A percentile compares a stretch with the other conserved stretches of the same genome.
Conservation (phyloP, 164 flowering plant genomes). For the Amborella trichopoda region DNA sequence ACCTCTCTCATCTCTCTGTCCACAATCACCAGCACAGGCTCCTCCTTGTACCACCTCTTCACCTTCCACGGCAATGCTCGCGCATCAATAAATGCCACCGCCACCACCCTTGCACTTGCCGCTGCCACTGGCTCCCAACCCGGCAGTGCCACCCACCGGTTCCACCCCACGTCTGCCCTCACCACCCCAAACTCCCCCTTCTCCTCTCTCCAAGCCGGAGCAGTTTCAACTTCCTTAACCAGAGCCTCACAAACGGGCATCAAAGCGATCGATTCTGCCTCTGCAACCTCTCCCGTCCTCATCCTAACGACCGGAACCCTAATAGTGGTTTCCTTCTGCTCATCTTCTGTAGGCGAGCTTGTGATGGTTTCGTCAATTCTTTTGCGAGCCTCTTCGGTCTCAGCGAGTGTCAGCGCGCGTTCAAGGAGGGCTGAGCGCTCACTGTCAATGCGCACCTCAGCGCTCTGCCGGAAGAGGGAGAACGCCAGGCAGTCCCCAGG, state of each 20-base stretch:
- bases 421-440: conserved; percentile 29
- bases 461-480: conserved; percentile 51
- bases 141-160: conserved; percentile 73
- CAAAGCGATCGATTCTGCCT: conserved; percentile 42
- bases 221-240: conserved; percentile 36
- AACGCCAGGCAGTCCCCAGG: conserved; percentile 78
- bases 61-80: conserved; percentile 77
- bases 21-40: conserved; percentile 59
- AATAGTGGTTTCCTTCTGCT: conserved; percentile 11
- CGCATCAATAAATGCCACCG: conserved; percentile 48
- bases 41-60: conserved; percentile 61
- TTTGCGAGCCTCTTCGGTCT: conserved; percentile 36
- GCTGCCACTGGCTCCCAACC: conserved; percentile 51
- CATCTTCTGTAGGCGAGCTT: conserved; percentile 12
- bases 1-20: conserved; percentile 53
- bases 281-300: conserved; percentile 66
- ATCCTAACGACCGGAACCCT: conserved; percentile 78
- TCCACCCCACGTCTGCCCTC: conserved; percentile 72
- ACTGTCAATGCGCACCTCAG: conserved; percentile 35
- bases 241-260: conserved; percentile 51
- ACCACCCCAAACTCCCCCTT: conserved; percentile 66
- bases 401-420: conserved; percentile 41
- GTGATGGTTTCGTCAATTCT: conserved; percentile 26
- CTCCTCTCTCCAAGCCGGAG: conserved; percentile 38
- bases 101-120: conserved; percentile 20